These are phyloP conservation scores for Coemansia sp. DNA, from an alignment of 192 early-diverging fungal species.

Conservation along the genomic window DNA sequence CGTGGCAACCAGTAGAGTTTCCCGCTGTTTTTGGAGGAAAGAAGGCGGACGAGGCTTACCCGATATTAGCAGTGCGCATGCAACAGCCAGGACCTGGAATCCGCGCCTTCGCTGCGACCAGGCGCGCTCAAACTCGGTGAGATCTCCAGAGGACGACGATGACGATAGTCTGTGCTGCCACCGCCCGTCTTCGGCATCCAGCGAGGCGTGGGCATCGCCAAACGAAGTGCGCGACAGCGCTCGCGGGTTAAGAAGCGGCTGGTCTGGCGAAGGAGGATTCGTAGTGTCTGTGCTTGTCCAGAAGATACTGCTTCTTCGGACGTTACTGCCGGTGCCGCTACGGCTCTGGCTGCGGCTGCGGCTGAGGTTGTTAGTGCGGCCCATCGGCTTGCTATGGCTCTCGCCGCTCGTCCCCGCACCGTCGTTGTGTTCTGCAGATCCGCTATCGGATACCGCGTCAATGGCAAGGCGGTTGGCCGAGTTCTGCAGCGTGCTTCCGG, in stretches of 20 bases:
- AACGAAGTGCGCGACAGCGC: slow-evolving; percentile 13
- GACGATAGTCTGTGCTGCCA: slow-evolving; percentile 32
- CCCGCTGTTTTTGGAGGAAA: background rate
- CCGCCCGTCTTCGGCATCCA: slow-evolving; percentile 15
- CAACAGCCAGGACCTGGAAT: slow-evolving; percentile 60
- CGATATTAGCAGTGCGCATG: slow-evolving; percentile 62
- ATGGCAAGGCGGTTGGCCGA: background rate
- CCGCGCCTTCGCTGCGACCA: slow-evolving; percentile 43
- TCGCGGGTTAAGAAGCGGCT: slow-evolving; percentile 39
- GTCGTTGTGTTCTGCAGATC: background rate
- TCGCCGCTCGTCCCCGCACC: background rate
- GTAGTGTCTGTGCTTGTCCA: slow-evolving; percentile 1
- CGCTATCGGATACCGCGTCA: background rate
- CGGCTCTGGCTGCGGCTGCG: background rate
- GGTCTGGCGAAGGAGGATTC: slow-evolving; percentile 39
- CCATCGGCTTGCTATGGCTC: slow-evolving; percentile 10
- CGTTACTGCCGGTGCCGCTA: slow-evolving; percentile 3
- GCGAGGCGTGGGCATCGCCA: slow-evolving; percentile 16
- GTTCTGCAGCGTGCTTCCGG: background rate
- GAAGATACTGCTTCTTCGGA: slow-evolving; percentile 11
- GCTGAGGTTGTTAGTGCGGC: no score
- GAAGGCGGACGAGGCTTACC: slow-evolving; percentile 40
- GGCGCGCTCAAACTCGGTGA: slow-evolving; percentile 40
- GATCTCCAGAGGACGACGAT: slow-evolving; percentile 23
- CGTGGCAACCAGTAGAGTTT: background rate